Evolutionary conservation across 2,329 filamentous ascomycete genomes (phyloP), one percentile per base, ranked within the genome.

Genomic region (Ceratocystis cacaofunesta): DNA sequence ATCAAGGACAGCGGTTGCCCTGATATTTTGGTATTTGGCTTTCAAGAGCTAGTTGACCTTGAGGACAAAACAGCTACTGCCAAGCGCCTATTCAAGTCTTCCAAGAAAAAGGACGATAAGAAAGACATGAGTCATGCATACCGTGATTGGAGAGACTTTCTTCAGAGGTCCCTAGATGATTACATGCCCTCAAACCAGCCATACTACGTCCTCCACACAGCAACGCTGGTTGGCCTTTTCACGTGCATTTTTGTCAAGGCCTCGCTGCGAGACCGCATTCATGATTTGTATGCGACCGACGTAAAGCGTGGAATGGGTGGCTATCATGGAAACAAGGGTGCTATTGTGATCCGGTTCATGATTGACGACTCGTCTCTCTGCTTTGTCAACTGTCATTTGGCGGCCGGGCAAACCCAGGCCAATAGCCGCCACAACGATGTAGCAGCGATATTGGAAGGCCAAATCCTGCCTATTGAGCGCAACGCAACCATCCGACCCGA

Each of bases 21-120:
- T 0, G 94, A 97, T 70, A 91, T 99, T 62, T 77, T 97, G 1
- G 84, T 97, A 0, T 99, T 99, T 78, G 92, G 92, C 1, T 99
- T 99, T 74, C 94, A 99, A 74, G 94, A 99, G 75, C 81, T 99
- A n/a, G 94, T 99, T 3, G 94, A 99, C 72, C 79, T 99, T 6
- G 94, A 99, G 74, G 90, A 99, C 76, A 97, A 97, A 77, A 95
- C 92, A 70, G 88, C 95, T 62, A 97, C 92, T 25, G 94, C 94
- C n/a, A 96, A 85, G 85, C 75, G 72, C 81, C 79, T 67, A 63
- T 7, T 41, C 19, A 19, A 94, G 92, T 72, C 90, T 88, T 70
- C 66, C 22, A 94, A 94, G 74, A 95, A 96, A 73, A 89, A 89
- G 71, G 87, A 90, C 71, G 85, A 88, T 41, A 92, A 95, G 72